Base-by-base conservation (phyloP, 345 rosid genomes). In the Adansonia digitata region DNA sequence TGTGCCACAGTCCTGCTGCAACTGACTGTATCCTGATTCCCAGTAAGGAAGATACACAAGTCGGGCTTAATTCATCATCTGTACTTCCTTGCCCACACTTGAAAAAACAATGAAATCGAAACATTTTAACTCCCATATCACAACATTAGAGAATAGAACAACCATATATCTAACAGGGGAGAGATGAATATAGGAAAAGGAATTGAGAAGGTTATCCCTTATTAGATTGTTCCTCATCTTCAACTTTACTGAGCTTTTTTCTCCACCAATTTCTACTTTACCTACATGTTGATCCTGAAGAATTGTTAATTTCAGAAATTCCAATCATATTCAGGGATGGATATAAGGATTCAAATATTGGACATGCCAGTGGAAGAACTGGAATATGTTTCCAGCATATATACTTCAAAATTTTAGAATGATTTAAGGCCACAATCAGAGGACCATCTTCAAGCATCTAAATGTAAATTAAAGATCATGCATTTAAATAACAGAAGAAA, bases 41-140 rank as follows among this genome's bases (percentile, higher is more conserved):
- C 86, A 93, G 76, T 64, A 96, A 77, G 17, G 99, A 87, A 40
- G 99, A 90, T 49, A 93, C 98, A 63, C 97, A 93, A 46, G 85
- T 85, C 2, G 99, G 97, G 79, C 86, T 90, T 73, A 96, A 68
- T 78, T 92, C 97, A 83, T 96, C 99, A 77, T 92, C 97, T 34
- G 97, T 93, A 72, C 94, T 88, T 75, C 99, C 98, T 85, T 93
- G 98, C 59, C 99, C 98, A 85, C 99, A 96, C 99, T 96, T 74
- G 65, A 82, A 48, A 79, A 75, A 78, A 80, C 15, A 79, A 65
- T 22, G 74, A 49, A 59, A 76, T 80, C 7, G 15, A 79, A 65
- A 78, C n/a, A 64, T 29, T 22, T 49, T 78, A 56, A 72, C 59
- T 65, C 78, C 55, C 51, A 18, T 43, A 53, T n/a, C 12, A 45